Conservation (phyloP, 495 filamentous ascomycete genomes). For the Hyaloscypha hepaticicola region DNA sequence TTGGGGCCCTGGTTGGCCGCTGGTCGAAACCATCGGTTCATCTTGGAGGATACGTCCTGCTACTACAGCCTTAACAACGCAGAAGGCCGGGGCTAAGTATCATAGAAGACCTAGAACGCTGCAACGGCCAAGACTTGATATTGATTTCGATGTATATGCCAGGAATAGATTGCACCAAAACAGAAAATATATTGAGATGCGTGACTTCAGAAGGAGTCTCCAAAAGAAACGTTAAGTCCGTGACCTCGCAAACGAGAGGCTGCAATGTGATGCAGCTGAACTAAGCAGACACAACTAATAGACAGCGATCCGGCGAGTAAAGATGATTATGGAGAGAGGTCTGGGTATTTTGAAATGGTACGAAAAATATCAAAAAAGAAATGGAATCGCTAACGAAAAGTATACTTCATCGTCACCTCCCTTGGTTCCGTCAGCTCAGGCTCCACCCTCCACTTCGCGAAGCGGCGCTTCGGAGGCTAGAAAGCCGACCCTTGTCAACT, state of each 20-base stretch:
- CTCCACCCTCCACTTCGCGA: not conserved
- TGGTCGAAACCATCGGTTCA: slow-evolving; percentile 31
- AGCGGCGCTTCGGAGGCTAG: not conserved
- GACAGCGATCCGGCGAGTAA: no score
- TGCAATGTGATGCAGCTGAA: no score
- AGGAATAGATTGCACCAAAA: not conserved
- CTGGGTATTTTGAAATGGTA: no score
- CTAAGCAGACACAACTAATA: no score
- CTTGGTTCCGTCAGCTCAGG: not conserved
- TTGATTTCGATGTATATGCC: not conserved
- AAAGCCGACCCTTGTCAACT: not conserved
- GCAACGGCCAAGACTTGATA: not conserved
- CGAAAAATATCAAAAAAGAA: no score
- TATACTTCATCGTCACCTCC: not conserved
- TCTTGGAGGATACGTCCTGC: slow-evolving; percentile 6
- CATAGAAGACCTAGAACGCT: not conserved
- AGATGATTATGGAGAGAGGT: no score
- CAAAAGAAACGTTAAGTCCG: not conserved
- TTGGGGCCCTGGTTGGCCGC: slow-evolving; percentile 13
- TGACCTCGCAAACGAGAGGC: not conserved
- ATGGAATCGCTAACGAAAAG: not conserved
- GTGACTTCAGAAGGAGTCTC: not conserved
- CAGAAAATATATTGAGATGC: not conserved
- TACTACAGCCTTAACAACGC: not conserved
- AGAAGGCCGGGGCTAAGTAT: not conserved